These are phyloP conservation scores for Lentinula novae-zelandiae DNA, from an alignment of 1,284 basidiomycete species.

Conservation along the genomic window DNA sequence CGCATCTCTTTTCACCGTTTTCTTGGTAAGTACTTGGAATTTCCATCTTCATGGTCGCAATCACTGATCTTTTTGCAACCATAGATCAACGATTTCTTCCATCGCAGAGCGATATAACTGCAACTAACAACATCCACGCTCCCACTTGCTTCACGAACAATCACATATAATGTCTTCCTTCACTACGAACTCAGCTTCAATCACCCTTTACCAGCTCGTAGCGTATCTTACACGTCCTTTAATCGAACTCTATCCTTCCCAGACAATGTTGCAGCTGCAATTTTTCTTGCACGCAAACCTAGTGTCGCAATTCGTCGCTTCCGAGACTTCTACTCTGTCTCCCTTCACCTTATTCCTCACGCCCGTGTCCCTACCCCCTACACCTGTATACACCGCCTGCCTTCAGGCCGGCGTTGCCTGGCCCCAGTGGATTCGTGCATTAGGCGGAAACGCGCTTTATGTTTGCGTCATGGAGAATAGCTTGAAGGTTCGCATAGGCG, in stretches of 20 bases:
- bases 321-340: neutral
- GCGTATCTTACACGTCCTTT: conserved; percentile 14
- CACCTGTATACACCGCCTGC: conserved; percentile 12
- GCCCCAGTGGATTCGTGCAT: conserved; percentile 9
- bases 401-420: conserved; percentile 10
- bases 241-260: conserved; percentile 3
- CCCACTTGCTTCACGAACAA: neutral
- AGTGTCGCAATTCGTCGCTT: neutral
- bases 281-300: conserved; percentile 5
- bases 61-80: neutral
- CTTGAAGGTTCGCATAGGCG: conserved; percentile 7
- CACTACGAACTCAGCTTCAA: neutral
- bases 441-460: conserved; percentile 6
- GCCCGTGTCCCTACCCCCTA: conserved; percentile 1
- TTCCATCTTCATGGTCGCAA: neutral
- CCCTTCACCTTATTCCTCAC: conserved; percentile 12
- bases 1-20: neutral
- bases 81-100: neutral
- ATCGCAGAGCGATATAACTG: conserved; percentile 1
- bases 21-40: neutral
- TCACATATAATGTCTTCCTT: neutral
- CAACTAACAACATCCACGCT: neutral
- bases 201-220: conserved; percentile 11
- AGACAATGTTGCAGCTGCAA: conserved; percentile 6
- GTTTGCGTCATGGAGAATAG: conserved; percentile 11